Evolutionary conservation across 441 rosid species (phyloP).

Genomic region (Aleurites moluccanus): DNA sequence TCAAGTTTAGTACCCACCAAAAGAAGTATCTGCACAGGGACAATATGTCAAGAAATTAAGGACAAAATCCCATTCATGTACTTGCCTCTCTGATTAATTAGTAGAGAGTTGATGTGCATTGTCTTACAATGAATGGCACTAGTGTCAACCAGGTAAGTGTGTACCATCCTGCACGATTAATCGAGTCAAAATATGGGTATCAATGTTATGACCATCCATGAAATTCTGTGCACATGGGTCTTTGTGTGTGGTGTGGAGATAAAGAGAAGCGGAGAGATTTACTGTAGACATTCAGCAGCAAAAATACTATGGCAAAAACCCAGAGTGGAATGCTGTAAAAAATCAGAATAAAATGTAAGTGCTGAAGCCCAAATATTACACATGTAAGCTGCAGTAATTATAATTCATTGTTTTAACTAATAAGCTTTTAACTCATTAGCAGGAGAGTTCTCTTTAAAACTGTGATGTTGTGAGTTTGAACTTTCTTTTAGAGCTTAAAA

Average conservation of each 20-base stretch:
- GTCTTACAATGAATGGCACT: constrained; percentile 44
- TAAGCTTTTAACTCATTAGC: no score
- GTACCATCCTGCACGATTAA: constrained; percentile 45
- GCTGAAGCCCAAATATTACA: background rate
- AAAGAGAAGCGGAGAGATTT: constrained; percentile 10
- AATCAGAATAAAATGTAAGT: background rate
- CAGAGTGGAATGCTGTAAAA: constrained; percentile 53
- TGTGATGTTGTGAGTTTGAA: no score
- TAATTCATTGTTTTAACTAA: background rate
- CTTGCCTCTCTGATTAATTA: background rate
- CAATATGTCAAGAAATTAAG: background rate
- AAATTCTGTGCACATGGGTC: background rate
- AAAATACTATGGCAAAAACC: constrained; percentile 44
- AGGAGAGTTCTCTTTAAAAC: no score
- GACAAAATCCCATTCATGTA: background rate
- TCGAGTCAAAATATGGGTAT: background rate
- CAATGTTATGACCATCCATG: background rate
- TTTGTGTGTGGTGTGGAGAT: no score
- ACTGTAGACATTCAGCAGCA: constrained; percentile 58
- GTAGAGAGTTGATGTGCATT: background rate
- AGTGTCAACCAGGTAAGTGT: constrained; percentile 45
- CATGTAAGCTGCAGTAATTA: background rate
- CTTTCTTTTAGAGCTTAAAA: no score
- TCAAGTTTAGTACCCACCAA: constrained; percentile 63
- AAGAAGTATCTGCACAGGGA: constrained; percentile 44